These are phyloP conservation scores for Deuterostichococcus epilithicus DNA, from an alignment of 139 green algal species.

Conservation along the genomic window DNA sequence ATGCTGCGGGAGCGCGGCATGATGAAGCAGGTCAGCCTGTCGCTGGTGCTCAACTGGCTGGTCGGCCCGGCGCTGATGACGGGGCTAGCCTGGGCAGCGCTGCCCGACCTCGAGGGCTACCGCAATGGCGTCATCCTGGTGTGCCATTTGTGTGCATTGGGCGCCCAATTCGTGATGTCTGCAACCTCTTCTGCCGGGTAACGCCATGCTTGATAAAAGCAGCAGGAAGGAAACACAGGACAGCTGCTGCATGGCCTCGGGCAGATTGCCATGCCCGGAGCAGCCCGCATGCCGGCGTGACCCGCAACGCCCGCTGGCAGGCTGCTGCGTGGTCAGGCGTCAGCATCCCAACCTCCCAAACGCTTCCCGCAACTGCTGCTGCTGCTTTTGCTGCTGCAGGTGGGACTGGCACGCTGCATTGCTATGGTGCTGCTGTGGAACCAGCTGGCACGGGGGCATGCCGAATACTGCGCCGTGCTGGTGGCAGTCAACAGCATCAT, in stretches of 20 bases:
- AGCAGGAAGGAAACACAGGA: too few species aligned
- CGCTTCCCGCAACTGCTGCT: too few species aligned
- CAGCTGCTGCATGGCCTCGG: too few species aligned
- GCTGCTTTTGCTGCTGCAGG: not conserved
- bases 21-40: conserved; percentile 27
- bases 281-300: too few species aligned
- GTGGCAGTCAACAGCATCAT: conserved; percentile 50
- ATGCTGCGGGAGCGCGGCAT: conserved; percentile 15
- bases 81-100: conserved; percentile 38
- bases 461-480: conserved; percentile 45
- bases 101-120: conserved; percentile 35
- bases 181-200: too few species aligned
- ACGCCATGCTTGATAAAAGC: too few species aligned
- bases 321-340: too few species aligned
- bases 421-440: conserved; percentile 64
- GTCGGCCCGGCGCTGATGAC: conserved; percentile 48
- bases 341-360: too few species aligned
- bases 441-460: conserved; percentile 37
- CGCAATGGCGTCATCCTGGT: conserved; percentile 52
- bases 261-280: too few species aligned
- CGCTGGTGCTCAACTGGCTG: conserved; percentile 45
- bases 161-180: too few species aligned
- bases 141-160: too few species aligned
- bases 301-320: too few species aligned
- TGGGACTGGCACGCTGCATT: conserved; percentile 46